phyloP scores from a whole-genome alignment of 2,329 filamentous ascomycete genomes.

The Bipolaris oryzae region DNA sequence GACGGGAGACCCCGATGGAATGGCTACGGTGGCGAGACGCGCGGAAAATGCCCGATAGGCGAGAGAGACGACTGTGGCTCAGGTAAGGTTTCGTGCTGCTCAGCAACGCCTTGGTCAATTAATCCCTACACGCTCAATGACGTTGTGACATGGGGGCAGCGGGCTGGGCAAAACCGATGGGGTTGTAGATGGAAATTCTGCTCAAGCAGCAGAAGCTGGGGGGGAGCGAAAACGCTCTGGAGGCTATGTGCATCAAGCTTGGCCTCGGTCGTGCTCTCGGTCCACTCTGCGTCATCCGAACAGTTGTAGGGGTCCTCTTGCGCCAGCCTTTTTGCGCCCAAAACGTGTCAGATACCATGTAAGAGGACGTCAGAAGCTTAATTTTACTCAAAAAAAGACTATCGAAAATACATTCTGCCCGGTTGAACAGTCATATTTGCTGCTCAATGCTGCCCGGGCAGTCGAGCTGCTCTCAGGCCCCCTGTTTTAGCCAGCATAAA shows the following conservation, averaged over 20 bases:
- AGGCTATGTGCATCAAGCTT: conserved; percentile 5
- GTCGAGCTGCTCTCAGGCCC: conserved; percentile 1
- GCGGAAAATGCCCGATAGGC: background rate
- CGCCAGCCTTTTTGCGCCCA: background rate
- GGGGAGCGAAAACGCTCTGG: conserved; percentile 4
- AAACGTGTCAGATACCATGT: background rate
- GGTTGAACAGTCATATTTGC: background rate
- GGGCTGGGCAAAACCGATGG: background rate
- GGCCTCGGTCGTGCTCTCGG: conserved; percentile 11
- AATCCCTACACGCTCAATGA: background rate
- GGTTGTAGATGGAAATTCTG: conserved; percentile 16
- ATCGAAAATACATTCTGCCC: background rate
- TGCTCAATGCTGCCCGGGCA: conserved; percentile 11
- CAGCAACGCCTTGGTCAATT: background rate
- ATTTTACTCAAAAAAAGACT: background rate
- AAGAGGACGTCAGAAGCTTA: background rate
- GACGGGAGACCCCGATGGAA: background rate
- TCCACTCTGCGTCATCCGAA: conserved; percentile 7
- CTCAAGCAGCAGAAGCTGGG: conserved; percentile 14
- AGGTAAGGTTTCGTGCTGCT: background rate
- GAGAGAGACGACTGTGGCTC: background rate
- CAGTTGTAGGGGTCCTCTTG: background rate
- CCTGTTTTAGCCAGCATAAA: background rate
- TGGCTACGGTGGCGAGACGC: background rate
- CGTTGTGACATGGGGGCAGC: background rate